phyloP scores from a whole-genome alignment of 2,329 filamentous ascomycete genomes.

The Diaporthe amygdali region DNA sequence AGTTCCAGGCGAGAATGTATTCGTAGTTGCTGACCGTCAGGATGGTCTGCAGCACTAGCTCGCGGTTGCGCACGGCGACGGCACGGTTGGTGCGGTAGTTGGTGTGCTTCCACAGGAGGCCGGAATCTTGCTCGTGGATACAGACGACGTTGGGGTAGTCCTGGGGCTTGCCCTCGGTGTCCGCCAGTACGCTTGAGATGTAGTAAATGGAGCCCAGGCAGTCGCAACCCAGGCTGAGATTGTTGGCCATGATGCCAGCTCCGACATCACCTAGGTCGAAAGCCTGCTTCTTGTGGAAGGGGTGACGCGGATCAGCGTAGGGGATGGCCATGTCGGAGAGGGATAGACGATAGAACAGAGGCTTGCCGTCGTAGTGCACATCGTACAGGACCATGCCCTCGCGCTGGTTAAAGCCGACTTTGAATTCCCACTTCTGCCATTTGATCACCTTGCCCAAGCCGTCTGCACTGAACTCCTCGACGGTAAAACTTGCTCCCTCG shows the following conservation, averaged over 20 bases:
- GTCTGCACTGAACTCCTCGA: slow-evolving; percentile 32
- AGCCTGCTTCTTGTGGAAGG: slow-evolving; percentile 69
- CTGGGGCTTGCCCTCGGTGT: slow-evolving; percentile 19
- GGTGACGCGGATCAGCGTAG: slow-evolving; percentile 65
- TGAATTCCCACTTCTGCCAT: slow-evolving; percentile 60
- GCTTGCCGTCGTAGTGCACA: slow-evolving; percentile 63
- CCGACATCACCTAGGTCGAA: slow-evolving; percentile 73
- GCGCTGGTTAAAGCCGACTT: slow-evolving; percentile 68
- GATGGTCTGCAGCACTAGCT: slow-evolving; percentile 61
- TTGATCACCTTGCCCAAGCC: slow-evolving; percentile 33
- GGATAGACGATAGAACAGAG: slow-evolving; percentile 63
- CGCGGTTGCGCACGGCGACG: slow-evolving; percentile 54
- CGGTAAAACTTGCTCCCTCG: slow-evolving; percentile 64
- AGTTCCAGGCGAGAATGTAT: slow-evolving; percentile 41
- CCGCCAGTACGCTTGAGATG: slow-evolving; percentile 26
- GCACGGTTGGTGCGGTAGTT: slow-evolving; percentile 59
- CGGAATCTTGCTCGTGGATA: slow-evolving; percentile 62
- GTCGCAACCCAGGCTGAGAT: slow-evolving; percentile 65
- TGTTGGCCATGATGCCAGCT: slow-evolving; percentile 68
- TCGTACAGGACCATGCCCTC: slow-evolving; percentile 70
- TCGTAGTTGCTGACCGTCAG: slow-evolving; percentile 65
- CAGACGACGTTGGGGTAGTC: slow-evolving; percentile 53
- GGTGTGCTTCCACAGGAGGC: slow-evolving; percentile 62
- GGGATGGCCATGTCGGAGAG: slow-evolving; percentile 69
- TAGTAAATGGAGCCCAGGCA: slow-evolving; percentile 65